phyloP scores from a whole-genome alignment of 2,329 filamentous ascomycete species.

The Penicillium oxalicum region DNA sequence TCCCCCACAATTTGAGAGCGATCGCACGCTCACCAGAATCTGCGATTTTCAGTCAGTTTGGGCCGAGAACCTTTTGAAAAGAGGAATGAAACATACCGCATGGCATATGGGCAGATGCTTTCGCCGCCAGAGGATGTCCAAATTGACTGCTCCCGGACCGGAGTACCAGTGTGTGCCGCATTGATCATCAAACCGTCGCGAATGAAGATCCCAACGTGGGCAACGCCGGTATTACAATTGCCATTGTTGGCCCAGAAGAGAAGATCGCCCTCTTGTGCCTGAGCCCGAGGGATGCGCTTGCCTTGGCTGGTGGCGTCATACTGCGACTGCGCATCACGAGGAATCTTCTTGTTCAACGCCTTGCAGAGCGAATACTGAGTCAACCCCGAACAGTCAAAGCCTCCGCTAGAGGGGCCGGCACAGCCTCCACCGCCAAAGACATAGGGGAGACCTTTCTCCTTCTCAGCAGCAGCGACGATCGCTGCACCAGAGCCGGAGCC shows the following conservation, averaged over 20 bases:
- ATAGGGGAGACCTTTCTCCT: slow-evolving; percentile 21
- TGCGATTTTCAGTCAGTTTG: neutral
- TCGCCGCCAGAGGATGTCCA: slow-evolving; percentile 23
- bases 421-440: slow-evolving; percentile 24
- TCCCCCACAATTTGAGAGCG: neutral
- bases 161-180: slow-evolving; percentile 22
- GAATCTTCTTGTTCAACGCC: slow-evolving; percentile 17
- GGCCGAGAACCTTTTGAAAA: too few species aligned
- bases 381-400: slow-evolving; percentile 24
- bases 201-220: slow-evolving; percentile 22
- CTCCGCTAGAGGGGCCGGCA: slow-evolving; percentile 16
- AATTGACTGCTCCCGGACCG: slow-evolving; percentile 22
- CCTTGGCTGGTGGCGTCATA: slow-evolving; percentile 18
- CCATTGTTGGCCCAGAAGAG: slow-evolving; percentile 21
- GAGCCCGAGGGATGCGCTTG: slow-evolving; percentile 12
- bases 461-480: slow-evolving; percentile 20
- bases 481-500: slow-evolving; percentile 7
- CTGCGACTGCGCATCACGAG: slow-evolving; percentile 21
- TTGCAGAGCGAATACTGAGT: slow-evolving; percentile 23
- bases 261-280: slow-evolving; percentile 21
- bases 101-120: slow-evolving; percentile 20
- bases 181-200: slow-evolving; percentile 20
- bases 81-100: slow-evolving; percentile 14
- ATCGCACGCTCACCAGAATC: neutral
- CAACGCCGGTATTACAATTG: slow-evolving; percentile 16